Base-by-base conservation (phyloP, 495 filamentous ascomycete species). In the Podospora bellae-mahoneyi region DNA sequence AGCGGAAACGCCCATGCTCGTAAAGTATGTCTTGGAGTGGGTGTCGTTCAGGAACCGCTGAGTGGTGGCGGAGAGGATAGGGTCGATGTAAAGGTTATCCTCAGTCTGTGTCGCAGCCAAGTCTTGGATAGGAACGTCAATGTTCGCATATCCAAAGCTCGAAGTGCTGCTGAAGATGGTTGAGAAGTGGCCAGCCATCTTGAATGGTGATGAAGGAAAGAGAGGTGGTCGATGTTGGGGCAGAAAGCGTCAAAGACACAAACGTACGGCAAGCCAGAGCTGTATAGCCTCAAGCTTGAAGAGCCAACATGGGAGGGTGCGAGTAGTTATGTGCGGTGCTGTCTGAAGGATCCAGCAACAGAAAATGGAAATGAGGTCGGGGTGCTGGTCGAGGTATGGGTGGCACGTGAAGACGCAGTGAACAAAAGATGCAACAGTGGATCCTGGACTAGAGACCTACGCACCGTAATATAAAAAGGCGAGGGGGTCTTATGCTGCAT, bases 11-110 rank as follows among this genome's bases (percentile, higher is more conserved):
- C 67, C 62, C 20, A 65, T 68, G 55, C 57, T 65, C 53, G 66
- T 62, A 64, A 76, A 68, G 65, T 71, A 68, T 18, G 74, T 44
- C 7, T 73, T 64, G 56, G 69, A 70, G 20, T 74, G 72, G 20
- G 34, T 68, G 19, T 79, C 76, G 27, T 73, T 70, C 1, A 79
- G 68, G 48, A 72, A 78, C 62, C 71, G 74, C 58, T 73, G 74
- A 23, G 79, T 48, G 39, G 68, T 27, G 72, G 66, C 39, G 63
- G 64, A 30, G 23, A 75, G 66, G 13, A 1, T 67, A 5, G 75
- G 73, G 55, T 75, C 71, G 73, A 72, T 70, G 58, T 56, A 28
- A 30, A 69, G 65, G 66, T 32, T 63, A 3, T 26, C 32, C 63
- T 65, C 66, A 10, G 34, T 58, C 4, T 63, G 28, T 48, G 28